Conservation (phyloP, 1,284 basidiomycete species). For the Trametes sp. region DNA sequence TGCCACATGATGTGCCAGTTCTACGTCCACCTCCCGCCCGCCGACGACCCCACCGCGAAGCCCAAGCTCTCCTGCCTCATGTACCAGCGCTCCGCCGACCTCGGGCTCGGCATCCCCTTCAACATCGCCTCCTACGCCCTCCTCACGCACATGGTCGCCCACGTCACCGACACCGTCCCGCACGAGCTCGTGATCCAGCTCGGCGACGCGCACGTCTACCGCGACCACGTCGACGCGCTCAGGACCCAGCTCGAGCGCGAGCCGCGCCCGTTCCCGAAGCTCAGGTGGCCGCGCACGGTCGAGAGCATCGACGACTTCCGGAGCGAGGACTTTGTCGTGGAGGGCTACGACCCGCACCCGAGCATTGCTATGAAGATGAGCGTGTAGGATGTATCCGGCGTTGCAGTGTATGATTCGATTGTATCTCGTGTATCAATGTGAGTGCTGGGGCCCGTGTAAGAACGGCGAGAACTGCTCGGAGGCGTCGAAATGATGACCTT, state of each 20-base stretch:
- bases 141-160: constrained; percentile 96
- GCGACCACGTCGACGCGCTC: constrained; percentile 90
- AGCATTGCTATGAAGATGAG: constrained; percentile 99
- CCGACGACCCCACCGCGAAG: constrained; percentile 55
- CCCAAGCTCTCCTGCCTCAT: constrained; percentile 92
- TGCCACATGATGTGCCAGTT: constrained; percentile 99
- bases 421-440: too few relatives aligned
- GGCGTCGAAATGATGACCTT: too few relatives aligned
- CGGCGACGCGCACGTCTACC: constrained; percentile 97
- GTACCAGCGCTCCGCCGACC: constrained; percentile 97
- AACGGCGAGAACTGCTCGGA: too few relatives aligned
- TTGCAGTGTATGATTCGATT: background rate
- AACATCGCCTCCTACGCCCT: constrained; percentile 99
- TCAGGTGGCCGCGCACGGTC: constrained; percentile 73
- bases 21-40: constrained; percentile 87
- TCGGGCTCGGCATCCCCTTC: constrained; percentile 97
- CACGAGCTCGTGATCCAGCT: constrained; percentile 93
- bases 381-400: constrained; percentile 54
- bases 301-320: constrained; percentile 87
- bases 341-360: constrained; percentile 87
- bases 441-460: too few relatives aligned
- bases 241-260: constrained; percentile 81
- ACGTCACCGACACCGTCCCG: constrained; percentile 86
- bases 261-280: constrained; percentile 86
- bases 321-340: constrained; percentile 84